phyloP scores from a whole-genome alignment of 345 rosid species.

The Acer yangbiense region DNA sequence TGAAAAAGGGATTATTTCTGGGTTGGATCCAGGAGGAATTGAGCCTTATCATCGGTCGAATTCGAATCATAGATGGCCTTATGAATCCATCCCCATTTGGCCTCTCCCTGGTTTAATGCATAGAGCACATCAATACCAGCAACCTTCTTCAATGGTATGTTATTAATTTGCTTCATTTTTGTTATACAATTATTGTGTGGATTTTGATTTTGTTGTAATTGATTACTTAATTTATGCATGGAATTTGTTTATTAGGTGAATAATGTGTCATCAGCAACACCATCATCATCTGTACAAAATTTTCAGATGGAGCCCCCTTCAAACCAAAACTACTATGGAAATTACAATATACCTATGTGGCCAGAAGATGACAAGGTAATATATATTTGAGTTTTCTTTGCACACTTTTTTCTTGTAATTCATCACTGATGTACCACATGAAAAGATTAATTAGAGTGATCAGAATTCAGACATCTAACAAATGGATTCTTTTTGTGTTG shows the following conservation, averaged over 20 bases:
- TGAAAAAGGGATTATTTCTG: conserved; percentile 35
- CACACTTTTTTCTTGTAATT: neutral
- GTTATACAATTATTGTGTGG: neutral
- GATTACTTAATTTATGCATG: neutral
- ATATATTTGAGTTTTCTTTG: neutral
- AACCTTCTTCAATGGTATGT: conserved; percentile 40
- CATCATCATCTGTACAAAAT: conserved; percentile 38
- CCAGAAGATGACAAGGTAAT: conserved; percentile 53
- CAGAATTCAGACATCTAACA: neutral
- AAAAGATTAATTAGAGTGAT: neutral
- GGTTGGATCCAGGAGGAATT: conserved; percentile 30
- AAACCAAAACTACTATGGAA: conserved; percentile 58
- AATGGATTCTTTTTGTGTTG: conserved; percentile 14
- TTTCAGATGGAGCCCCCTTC: conserved; percentile 77
- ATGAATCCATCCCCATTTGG: conserved; percentile 36
- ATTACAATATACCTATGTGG: conserved; percentile 27
- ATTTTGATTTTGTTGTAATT: neutral
- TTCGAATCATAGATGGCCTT: conserved; percentile 24
- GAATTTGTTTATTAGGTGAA: conserved; percentile 37
- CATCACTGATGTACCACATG: neutral
- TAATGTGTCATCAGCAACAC: conserved; percentile 39
- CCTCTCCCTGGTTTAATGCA: conserved; percentile 37
- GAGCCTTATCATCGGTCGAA: conserved; percentile 14
- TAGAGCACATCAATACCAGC: conserved; percentile 34
- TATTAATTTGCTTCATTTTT: neutral